phyloP scores from a whole-genome alignment of 177 flowering plant genomes.

The Vitis hybrid region DNA sequence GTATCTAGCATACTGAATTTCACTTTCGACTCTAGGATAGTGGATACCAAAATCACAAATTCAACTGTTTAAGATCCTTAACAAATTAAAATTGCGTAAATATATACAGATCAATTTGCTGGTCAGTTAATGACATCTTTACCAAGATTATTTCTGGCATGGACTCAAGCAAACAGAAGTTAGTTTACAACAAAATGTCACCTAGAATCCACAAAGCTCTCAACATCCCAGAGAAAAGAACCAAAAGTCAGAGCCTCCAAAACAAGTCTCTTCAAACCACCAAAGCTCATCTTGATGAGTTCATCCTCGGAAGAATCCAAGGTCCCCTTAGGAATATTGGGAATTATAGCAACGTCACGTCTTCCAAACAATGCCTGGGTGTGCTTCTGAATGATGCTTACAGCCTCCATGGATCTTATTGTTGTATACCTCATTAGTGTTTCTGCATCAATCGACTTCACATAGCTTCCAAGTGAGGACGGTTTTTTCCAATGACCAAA shows the following conservation, averaged over 20 bases:
- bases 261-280: constrained; percentile 77
- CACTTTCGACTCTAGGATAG: too few species aligned
- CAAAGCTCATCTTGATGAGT: constrained; percentile 69
- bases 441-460: constrained; percentile 89
- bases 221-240: constrained; percentile 94
- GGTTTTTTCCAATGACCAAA: constrained; percentile 54
- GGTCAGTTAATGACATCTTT: neutral
- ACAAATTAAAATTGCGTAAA: too few species aligned
- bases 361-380: constrained; percentile 92
- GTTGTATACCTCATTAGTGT: constrained; percentile 84
- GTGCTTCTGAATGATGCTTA: constrained; percentile 85
- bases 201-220: constrained; percentile 90
- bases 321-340: constrained; percentile 38
- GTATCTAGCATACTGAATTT: too few species aligned
- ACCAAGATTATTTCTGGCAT: neutral
- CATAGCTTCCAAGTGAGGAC: constrained; percentile 62
- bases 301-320: constrained; percentile 78
- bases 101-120: constrained; percentile 8
- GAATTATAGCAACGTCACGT: constrained; percentile 69
- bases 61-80: too few species aligned
- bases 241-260: constrained; percentile 97
- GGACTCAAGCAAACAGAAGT: constrained; percentile 3
- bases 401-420: constrained; percentile 84
- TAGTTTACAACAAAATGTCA: constrained; percentile 73
- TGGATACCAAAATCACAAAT: too few species aligned